Percentiles rank a stretch among this genome's conserved stretches.
These are phyloP conservation scores for Oryza glaberrima DNA, from an alignment of 176 grass and related monocot genomes.

Conservation along the genomic window DNA sequence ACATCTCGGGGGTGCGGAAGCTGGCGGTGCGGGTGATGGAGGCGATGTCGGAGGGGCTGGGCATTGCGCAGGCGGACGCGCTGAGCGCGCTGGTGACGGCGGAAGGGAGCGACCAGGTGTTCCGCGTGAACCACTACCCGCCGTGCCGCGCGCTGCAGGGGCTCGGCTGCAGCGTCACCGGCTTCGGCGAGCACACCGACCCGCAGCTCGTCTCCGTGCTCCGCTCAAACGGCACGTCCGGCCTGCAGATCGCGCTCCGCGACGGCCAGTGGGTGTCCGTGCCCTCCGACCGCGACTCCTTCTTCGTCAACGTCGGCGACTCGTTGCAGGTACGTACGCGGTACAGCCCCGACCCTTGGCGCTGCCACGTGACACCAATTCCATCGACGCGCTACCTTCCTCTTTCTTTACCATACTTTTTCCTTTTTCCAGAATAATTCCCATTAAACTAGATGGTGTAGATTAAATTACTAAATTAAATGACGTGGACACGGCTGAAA, in stretches of 20 bases:
- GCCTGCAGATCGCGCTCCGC: constrained; percentile 78
- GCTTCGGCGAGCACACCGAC: constrained; percentile 97
- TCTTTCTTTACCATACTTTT: neutral
- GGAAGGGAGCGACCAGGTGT: constrained; percentile 70
- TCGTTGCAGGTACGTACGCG: constrained; percentile 69
- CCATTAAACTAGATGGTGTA: neutral
- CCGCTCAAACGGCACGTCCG: constrained; percentile 79
- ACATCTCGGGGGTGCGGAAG: constrained; percentile 58
- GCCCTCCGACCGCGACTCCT: constrained; percentile 73
- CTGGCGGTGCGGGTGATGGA: constrained; percentile 68
- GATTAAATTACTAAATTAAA: constrained; percentile 2
- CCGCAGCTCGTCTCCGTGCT: constrained; percentile 89
- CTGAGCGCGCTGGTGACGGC: constrained; percentile 61
- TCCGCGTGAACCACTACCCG: constrained; percentile 95
- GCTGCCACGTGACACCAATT: constrained; percentile 31
- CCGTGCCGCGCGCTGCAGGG: constrained; percentile 68
- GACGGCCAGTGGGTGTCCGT: constrained; percentile 80
- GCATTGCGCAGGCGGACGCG: constrained; percentile 48
- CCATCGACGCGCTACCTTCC: neutral
- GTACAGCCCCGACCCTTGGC: neutral
- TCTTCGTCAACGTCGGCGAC: constrained; percentile 97
- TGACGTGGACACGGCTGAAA: constrained; percentile 17
- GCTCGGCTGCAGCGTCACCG: constrained; percentile 62
- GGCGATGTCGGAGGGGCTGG: constrained; percentile 72
- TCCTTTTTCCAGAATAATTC: neutral